Evolutionary conservation across 768 basidiomycete genomes (phyloP), one percentile per base, ranked within the genome.

Genomic region (Termitomyces heimii): DNA sequence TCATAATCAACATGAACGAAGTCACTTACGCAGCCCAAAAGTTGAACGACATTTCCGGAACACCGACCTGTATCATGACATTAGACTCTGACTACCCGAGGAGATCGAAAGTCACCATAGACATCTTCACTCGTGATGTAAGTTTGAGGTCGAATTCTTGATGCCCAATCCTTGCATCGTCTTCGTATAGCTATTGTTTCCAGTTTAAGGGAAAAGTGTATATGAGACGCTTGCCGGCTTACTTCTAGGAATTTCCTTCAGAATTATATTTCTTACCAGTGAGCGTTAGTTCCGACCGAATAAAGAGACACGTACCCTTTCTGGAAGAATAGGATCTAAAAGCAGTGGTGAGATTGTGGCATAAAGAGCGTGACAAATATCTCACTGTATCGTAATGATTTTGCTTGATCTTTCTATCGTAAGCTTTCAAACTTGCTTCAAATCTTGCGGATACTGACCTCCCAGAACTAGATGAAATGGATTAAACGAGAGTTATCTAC

Each of bases 41-140:
- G 65, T 95, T 93, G 73, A 99, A 95, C 2, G 86, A 85, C 73
- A 82, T 85, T 67, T 98, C 97, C 0, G 97, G 97, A 6, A 98
- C 95, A 37, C 97, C 97, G 53, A 96, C 92, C 92, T 93, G 58
- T 1, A 9, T 24, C 55, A 32, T 34, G 34, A 48, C 43, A 31
- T 37, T 43, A 44, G 42, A 45, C 53, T 39, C 37, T 16, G 39
- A 12, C 18, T 10, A 32, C 18, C 5, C 20, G 29, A 45, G 3
- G 9, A 24, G 20, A 26, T 32, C 2, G 18, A 37, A 8, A 63
- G 78, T 40, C 40, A 92, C 96, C 96, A 99, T 99, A 59, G 88
- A 94, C 97, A 99, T 99, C 72, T 98, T 98, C 46, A 98, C 97
- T 59, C 97, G 77, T 55, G 87, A 79, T 0, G 91, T 93, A 35